These are phyloP conservation scores for Tubosaeta brunneosetosa DNA, from an alignment of 768 basidiomycete species.

Conservation along the genomic window DNA sequence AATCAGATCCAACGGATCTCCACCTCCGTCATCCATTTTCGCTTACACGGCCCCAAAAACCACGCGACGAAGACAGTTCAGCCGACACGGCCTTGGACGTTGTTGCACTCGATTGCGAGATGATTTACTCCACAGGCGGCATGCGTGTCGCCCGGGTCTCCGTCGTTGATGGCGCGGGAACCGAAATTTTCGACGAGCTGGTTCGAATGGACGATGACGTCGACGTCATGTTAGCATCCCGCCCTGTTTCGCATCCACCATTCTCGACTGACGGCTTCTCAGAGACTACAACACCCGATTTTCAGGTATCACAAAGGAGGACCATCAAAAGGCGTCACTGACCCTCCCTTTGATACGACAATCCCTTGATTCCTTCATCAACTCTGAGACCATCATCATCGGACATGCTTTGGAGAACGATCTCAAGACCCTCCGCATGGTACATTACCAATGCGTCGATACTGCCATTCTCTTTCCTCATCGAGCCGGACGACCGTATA, in stretches of 20 bases:
- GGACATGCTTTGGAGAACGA: slow-evolving; percentile 95
- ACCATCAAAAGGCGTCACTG: slow-evolving; percentile 55
- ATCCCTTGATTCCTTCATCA: slow-evolving; percentile 67
- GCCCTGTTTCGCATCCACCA: neutral
- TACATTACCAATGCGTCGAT: slow-evolving; percentile 84
- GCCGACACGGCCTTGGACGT: slow-evolving; percentile 57
- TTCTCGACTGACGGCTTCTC: slow-evolving; percentile 3
- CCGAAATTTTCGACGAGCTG: slow-evolving; percentile 75
- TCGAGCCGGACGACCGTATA: slow-evolving; percentile 65
- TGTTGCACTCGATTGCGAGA: slow-evolving; percentile 92
- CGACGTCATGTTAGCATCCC: slow-evolving; percentile 58
- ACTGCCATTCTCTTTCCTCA: slow-evolving; percentile 89
- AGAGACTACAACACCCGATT: slow-evolving; percentile 93
- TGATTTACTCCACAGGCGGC: slow-evolving; percentile 93
- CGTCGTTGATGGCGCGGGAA: slow-evolving; percentile 73
- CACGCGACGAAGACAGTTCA: neutral
- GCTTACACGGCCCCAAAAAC: slow-evolving; percentile 27
- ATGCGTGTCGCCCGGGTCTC: slow-evolving; percentile 89
- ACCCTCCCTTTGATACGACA: slow-evolving; percentile 63
- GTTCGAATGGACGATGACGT: slow-evolving; percentile 79
- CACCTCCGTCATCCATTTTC: slow-evolving; percentile 79
- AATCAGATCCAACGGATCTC: slow-evolving; percentile 57
- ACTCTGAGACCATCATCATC: slow-evolving; percentile 78
- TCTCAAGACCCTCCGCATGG: slow-evolving; percentile 79
- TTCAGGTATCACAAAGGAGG: slow-evolving; percentile 69